phyloP scores from a whole-genome alignment of 257 asterid species.

The Capsicum baccatum region DNA sequence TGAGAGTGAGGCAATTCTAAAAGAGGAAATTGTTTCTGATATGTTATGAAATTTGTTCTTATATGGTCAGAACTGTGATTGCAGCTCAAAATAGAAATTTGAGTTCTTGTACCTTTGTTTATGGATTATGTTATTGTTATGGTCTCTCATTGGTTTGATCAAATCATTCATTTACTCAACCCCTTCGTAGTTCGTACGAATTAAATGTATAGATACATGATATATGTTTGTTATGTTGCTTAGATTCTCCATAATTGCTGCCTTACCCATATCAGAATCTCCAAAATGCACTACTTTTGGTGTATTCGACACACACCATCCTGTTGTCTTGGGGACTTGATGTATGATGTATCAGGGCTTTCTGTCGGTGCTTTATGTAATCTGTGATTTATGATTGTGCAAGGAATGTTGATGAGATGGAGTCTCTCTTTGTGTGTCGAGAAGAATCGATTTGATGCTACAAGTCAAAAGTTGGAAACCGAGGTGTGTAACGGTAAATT shows the following conservation, averaged over 20 bases:
- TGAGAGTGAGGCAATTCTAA: not conserved
- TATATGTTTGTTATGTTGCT: not conserved
- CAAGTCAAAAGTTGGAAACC: not conserved
- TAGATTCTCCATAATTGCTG: not conserved
- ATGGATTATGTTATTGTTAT: not conserved
- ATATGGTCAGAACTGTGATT: not conserved
- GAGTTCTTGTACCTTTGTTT: not conserved
- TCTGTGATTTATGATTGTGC: not conserved
- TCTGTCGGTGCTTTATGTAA: not conserved
- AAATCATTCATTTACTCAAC: not conserved
- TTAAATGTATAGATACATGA: not conserved
- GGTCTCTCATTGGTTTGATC: not conserved
- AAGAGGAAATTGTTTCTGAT: not conserved
- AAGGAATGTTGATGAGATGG: not conserved
- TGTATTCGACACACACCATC: too few relatives aligned
- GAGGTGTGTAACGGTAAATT: constrained; percentile 2
- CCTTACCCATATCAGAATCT: not conserved
- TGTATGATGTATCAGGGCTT: not conserved
- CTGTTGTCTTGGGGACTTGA: not conserved
- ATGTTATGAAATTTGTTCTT: not conserved
- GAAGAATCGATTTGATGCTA: not conserved
- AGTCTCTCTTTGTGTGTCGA: not conserved
- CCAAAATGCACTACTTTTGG: not conserved
- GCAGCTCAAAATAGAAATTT: not conserved
- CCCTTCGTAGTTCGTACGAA: not conserved